Percentiles rank a stretch among this genome's conserved stretches.
phyloP scores from a whole-genome alignment of 108 stramenopile species.

The Aurantiochytrium sp. region DNA sequence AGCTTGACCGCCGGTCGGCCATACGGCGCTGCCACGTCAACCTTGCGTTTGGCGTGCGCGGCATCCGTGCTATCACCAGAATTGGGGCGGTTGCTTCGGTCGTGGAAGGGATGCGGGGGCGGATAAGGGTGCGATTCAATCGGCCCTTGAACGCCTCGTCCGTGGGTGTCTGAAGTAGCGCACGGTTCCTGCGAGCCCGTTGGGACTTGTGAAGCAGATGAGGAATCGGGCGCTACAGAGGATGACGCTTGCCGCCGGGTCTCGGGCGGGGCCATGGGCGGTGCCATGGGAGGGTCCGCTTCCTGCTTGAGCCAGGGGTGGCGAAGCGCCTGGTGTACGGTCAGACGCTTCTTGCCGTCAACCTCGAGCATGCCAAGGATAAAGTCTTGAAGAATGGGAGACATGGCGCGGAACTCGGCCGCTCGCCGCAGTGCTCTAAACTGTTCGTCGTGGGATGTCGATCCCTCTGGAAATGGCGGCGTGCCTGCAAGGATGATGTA shows the following conservation, averaged over 20 bases:
- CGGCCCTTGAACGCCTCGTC: too few species aligned
- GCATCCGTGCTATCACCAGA: neutral
- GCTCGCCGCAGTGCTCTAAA: neutral
- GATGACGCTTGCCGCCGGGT: too few species aligned
- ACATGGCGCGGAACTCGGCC: neutral
- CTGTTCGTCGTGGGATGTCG: neutral
- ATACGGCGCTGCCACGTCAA: neutral
- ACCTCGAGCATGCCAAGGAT: conserved; percentile 9
- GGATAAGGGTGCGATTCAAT: neutral
- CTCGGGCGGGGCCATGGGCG: neutral
- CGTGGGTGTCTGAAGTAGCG: too few species aligned
- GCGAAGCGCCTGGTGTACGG: neutral
- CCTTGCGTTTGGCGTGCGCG: neutral
- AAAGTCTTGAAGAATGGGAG: neutral
- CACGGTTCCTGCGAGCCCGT: too few species aligned
- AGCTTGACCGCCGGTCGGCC: neutral
- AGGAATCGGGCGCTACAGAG: too few species aligned
- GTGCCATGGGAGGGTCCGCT: neutral
- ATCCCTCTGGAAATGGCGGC: neutral
- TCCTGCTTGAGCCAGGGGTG: conserved; percentile 4
- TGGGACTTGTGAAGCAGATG: too few species aligned
- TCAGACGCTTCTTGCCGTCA: conserved; percentile 6
- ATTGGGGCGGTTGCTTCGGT: neutral
- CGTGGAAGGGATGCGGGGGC: neutral
- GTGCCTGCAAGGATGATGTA: neutral